Percentiles rank a stretch among this genome's conserved stretches.
Evolutionary conservation across 805 yeast species (phyloP).

Genomic region (Pichia deserticola): DNA sequence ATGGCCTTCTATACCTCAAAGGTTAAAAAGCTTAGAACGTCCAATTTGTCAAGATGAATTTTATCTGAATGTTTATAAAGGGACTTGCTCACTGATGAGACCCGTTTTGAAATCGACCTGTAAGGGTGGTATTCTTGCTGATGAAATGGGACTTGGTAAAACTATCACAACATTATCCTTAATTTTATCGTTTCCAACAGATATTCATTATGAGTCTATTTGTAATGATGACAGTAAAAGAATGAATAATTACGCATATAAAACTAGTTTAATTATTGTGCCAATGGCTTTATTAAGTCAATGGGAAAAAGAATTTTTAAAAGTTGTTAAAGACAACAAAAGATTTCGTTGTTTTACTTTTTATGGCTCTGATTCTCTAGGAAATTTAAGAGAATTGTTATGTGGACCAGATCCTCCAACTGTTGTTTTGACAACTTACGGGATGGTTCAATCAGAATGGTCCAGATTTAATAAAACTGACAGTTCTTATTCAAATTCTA

Average conservation of each 20-base stretch:
- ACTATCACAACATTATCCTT: conserved; percentile 78
- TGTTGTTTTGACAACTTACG: conserved; percentile 78
- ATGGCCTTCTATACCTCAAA: conserved; percentile 50
- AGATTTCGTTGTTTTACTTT: conserved; percentile 48
- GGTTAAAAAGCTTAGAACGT: conserved; percentile 1
- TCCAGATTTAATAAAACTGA: conserved; percentile 33
- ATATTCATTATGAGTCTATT: conserved; percentile 21
- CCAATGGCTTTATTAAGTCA: conserved; percentile 90
- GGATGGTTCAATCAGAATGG: conserved; percentile 77
- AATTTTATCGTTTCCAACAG: conserved; percentile 57
- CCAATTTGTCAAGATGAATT: conserved; percentile 29
- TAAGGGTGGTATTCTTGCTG: conserved; percentile 86
- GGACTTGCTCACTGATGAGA: conserved; percentile 61
- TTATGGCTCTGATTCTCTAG: conserved; percentile 59
- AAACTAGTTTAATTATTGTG: conserved; percentile 71
- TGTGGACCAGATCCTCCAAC: conserved; percentile 48
- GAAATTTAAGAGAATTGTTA: conserved; percentile 41
- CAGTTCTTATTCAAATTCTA: conserved; percentile 29
- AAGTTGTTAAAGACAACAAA: conserved; percentile 41
- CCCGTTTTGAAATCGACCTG: conserved; percentile 58
- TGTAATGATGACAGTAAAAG: conserved; percentile 8
- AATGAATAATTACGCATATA: conserved; percentile 46
- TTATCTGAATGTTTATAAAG: conserved; percentile 73
- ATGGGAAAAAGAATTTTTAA: conserved; percentile 78
- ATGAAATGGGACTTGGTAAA: conserved; percentile 96